These are phyloP conservation scores for Colletotrichum filicis DNA, from an alignment of 2,329 filamentous ascomycete species.

Conservation along the genomic window DNA sequence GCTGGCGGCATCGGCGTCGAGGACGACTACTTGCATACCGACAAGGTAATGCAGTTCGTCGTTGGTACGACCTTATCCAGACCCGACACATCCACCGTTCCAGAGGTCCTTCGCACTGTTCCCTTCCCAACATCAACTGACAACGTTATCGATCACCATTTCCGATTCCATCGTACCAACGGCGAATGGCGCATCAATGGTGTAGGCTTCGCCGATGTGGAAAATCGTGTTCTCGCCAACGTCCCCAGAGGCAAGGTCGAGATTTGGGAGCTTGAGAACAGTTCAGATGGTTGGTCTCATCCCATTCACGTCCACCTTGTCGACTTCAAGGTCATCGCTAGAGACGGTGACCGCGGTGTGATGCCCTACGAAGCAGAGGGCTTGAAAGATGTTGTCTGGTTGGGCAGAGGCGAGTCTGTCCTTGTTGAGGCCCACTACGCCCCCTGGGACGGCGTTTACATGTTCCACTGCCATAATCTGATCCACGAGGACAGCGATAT, in stretches of 20 bases:
- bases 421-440: conserved; percentile 40
- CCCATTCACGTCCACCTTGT: conserved; percentile 69
- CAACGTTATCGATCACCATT: conserved; percentile 51
- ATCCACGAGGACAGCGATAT: conserved; percentile 58
- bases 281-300: conserved; percentile 60
- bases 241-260: conserved; percentile 57
- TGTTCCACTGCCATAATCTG: conserved; percentile 46
- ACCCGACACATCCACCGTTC: conserved; percentile 48
- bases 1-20: conserved; percentile 50
- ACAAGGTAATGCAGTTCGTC: conserved; percentile 63
- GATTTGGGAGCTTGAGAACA: conserved; percentile 62
- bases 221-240: conserved; percentile 58
- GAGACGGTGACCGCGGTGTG: conserved; percentile 55
- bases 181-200: conserved; percentile 63
- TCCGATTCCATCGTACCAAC: conserved; percentile 56
- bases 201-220: conserved; percentile 56
- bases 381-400: conserved; percentile 68
- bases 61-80: conserved; percentile 51
- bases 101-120: conserved; percentile 47
- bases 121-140: conserved; percentile 48
- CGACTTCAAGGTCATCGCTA: conserved; percentile 64
- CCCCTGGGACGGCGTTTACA: conserved; percentile 7
- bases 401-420: conserved; percentile 61
- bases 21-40: conserved; percentile 61
- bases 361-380: conserved; percentile 63